Conservation (phyloP, 2,329 filamentous ascomycete genomes). For the Fusarium goolgardi region DNA sequence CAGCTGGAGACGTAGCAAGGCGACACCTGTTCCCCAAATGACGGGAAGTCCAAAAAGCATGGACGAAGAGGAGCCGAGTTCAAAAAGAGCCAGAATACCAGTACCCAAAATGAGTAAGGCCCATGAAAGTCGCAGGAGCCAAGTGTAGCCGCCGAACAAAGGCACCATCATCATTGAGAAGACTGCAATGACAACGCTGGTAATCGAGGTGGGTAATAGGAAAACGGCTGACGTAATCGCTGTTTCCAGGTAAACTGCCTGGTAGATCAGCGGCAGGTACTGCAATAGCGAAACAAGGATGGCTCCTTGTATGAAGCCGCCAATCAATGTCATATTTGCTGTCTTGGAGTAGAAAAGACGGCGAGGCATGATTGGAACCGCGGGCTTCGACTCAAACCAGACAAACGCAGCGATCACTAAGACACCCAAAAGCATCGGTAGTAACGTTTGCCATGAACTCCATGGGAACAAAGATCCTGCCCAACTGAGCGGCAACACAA, state of each 20-base stretch:
- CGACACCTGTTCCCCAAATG: constrained; percentile 18
- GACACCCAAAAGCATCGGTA: constrained; percentile 13
- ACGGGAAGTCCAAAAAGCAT: constrained; percentile 16
- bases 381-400: constrained; percentile 16
- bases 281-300: constrained; percentile 20
- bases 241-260: constrained; percentile 20
- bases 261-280: constrained; percentile 14
- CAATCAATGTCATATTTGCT: constrained; percentile 25
- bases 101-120: constrained; percentile 4
- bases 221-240: constrained; percentile 15
- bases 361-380: constrained; percentile 21
- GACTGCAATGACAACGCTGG: constrained; percentile 14
- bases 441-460: constrained; percentile 15
- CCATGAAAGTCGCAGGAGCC: constrained; percentile 16
- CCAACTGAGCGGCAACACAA: constrained; percentile 22
- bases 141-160: constrained; percentile 13
- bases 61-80: neutral
- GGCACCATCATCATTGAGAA: constrained; percentile 30
- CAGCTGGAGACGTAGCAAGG: constrained; percentile 9
- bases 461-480: constrained; percentile 21
- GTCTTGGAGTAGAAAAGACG: constrained; percentile 14
- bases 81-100: constrained; percentile 3
- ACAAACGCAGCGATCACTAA: neutral
- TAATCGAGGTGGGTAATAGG: neutral
- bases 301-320: constrained; percentile 14